Percentiles rank a stretch among this genome's conserved stretches.
These are phyloP conservation scores for Myochromella boudieri DNA, from an alignment of 768 basidiomycete species.

Conservation along the genomic window DNA sequence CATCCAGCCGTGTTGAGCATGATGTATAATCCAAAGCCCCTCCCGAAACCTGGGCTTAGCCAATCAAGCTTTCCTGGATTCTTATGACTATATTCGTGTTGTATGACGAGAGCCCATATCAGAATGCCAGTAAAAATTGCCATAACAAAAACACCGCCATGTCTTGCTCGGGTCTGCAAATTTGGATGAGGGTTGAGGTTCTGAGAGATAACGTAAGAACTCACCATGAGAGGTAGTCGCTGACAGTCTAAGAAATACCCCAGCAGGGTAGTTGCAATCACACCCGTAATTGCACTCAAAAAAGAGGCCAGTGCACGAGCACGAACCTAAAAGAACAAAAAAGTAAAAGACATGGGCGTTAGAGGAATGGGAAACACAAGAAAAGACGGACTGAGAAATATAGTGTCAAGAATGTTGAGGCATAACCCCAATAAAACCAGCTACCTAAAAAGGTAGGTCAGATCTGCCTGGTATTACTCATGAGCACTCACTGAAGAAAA, in stretches of 20 bases:
- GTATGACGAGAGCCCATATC: constrained; percentile 20
- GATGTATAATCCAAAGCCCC: constrained; percentile 17
- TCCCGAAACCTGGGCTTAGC: constrained; percentile 17
- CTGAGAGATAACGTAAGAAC: neutral
- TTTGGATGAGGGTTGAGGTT: neutral
- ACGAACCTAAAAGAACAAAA: constrained; percentile 11
- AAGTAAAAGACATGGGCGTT: neutral
- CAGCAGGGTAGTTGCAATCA: constrained; percentile 13
- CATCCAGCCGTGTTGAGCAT: constrained; percentile 17
- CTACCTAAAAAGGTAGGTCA: constrained; percentile 10
- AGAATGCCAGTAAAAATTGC: constrained; percentile 15
- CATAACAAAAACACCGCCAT: constrained; percentile 18
- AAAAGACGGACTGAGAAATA: constrained; percentile 16
- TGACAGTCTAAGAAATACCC: constrained; percentile 19
- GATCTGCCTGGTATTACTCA: neutral
- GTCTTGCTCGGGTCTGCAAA: constrained; percentile 13
- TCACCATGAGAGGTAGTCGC: constrained; percentile 9
- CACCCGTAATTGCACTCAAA: constrained; percentile 17
- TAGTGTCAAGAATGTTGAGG: constrained; percentile 20
- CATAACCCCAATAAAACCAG: constrained; percentile 22
- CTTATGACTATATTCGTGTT: constrained; percentile 12
- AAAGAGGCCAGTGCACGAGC: constrained; percentile 19
- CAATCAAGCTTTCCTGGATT: constrained; percentile 21
- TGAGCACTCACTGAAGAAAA: constrained; percentile 15
- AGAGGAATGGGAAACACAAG: neutral